A percentile compares a stretch with the other conserved stretches of the same genome.
phyloP scores from a whole-genome alignment of 306 rosid genomes.

The Fragaria vesca region DNA sequence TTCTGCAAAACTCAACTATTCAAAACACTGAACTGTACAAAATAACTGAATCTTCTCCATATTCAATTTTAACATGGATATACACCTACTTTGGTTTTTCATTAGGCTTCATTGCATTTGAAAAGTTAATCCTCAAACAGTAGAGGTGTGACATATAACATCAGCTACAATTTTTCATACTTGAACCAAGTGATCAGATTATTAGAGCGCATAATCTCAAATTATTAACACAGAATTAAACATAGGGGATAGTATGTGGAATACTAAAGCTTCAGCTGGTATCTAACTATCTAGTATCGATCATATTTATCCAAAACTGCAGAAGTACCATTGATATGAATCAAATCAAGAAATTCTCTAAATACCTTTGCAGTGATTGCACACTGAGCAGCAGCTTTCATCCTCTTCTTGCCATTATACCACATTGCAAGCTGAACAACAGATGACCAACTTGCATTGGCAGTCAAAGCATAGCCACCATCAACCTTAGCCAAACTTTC shows the following conservation, averaged over 20 bases:
- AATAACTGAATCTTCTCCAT: neutral
- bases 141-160: neutral
- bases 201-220: neutral
- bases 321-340: neutral
- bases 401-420: constrained; percentile 34
- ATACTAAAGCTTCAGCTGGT: neutral
- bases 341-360: neutral
- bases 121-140: neutral
- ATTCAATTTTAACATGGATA: neutral
- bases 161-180: neutral
- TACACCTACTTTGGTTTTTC: neutral
- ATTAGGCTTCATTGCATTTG: constrained; percentile 1
- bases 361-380: constrained; percentile 36
- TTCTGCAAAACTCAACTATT: constrained; percentile 28
- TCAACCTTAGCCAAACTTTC: constrained; percentile 18
- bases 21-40: neutral
- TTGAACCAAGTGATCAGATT: neutral
- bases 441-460: constrained; percentile 31
- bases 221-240: neutral
- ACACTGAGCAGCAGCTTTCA: constrained; percentile 28
- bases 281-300: neutral
- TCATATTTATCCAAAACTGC: neutral
- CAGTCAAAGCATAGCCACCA: constrained; percentile 13
- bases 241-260: neutral
- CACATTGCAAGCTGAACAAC: constrained; percentile 27